Conservation (phyloP, 2,329 filamentous ascomycete species). For the Epichloe glyceriae region DNA sequence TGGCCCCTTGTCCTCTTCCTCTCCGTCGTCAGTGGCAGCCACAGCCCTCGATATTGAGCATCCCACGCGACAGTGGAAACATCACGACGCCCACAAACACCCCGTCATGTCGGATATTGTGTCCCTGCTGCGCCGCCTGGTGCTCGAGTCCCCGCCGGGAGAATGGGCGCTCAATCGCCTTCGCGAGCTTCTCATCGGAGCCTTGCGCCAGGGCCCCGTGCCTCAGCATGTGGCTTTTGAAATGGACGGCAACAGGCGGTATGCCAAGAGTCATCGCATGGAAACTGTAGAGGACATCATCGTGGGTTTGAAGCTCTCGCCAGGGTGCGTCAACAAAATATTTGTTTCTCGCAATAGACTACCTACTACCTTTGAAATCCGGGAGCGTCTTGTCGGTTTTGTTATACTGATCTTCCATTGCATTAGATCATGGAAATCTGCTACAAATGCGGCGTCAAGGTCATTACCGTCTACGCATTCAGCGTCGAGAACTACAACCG, state of each 20-base stretch:
- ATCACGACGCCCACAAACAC: background rate
- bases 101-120: slow-evolving; percentile 38
- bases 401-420: background rate
- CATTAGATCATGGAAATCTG: slow-evolving; percentile 82
- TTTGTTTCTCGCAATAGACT: background rate
- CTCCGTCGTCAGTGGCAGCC: background rate
- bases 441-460: slow-evolving; percentile 93
- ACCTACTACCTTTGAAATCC: background rate
- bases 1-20: background rate
- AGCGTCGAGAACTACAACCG: slow-evolving; percentile 99
- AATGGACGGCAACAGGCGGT: slow-evolving; percentile 96
- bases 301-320: slow-evolving; percentile 91
- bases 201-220: slow-evolving; percentile 78
- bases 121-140: slow-evolving; percentile 48
- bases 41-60: background rate
- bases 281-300: slow-evolving; percentile 93
- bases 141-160: slow-evolving; percentile 76
- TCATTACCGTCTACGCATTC: slow-evolving; percentile 96
- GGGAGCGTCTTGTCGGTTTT: background rate
- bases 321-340: slow-evolving; percentile 41
- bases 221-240: slow-evolving; percentile 97
- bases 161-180: slow-evolving; percentile 76
- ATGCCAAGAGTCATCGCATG: slow-evolving; percentile 79
- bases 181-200: slow-evolving; percentile 75
- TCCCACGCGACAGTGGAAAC: background rate